A percentile compares a stretch with the other conserved stretches of the same genome.
Evolutionary conservation across 495 filamentous ascomycete species (phyloP).

Genomic region (Stereocaulon alpinum): DNA sequence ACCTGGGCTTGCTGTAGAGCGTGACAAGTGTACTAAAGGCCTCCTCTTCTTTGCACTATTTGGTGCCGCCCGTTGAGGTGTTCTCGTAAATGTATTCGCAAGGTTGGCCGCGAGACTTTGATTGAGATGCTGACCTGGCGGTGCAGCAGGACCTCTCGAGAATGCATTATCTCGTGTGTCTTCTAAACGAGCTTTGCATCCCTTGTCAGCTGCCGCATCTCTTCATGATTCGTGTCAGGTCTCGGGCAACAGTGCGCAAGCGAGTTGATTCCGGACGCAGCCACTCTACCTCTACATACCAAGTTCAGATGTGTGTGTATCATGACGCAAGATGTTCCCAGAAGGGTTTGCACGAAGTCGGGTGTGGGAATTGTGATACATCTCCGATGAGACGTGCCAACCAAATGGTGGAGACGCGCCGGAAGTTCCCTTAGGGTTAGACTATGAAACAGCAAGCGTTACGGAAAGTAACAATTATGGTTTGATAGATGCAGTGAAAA

Average conservation of each 20-base stretch:
- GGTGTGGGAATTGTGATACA: neutral
- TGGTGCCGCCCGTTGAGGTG: conserved; percentile 1
- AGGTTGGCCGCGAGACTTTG: conserved; percentile 9
- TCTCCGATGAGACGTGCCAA: neutral
- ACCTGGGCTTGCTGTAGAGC: conserved; percentile 14
- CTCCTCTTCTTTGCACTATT: conserved; percentile 20
- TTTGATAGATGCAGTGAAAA: neutral
- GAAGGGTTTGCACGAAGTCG: neutral
- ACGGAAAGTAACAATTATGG: neutral
- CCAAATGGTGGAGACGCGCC: neutral
- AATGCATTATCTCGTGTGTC: neutral
- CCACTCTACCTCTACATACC: neutral
- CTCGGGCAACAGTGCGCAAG: neutral
- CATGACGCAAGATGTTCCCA: neutral
- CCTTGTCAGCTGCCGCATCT: neutral
- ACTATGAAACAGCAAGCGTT: neutral
- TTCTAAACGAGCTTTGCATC: neutral
- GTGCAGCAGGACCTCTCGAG: neutral
- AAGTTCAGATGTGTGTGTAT: neutral
- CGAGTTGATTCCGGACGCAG: neutral
- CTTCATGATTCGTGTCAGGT: neutral
- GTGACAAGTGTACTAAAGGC: conserved; percentile 14
- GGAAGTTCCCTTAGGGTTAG: neutral
- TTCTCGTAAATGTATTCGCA: neutral
- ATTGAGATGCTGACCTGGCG: neutral